A percentile compares a stretch with the other conserved stretches of the same genome.
phyloP scores from a whole-genome alignment of 2,329 filamentous ascomycete genomes.

The Aspergillus persii region DNA sequence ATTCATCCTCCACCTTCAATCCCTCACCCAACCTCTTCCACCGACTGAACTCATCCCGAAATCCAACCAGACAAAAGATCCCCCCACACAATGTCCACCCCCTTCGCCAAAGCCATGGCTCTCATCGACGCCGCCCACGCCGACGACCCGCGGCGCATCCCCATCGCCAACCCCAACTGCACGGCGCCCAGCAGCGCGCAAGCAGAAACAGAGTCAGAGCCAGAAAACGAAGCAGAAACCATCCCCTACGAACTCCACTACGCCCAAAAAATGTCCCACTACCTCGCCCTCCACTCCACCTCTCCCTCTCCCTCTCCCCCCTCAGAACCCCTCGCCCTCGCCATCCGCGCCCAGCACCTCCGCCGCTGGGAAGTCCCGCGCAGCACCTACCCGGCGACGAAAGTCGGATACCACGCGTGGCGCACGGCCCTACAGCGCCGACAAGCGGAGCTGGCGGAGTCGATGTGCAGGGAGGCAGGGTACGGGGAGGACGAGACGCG shows the following conservation, averaged over 20 bases:
- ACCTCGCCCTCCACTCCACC: constrained; percentile 58
- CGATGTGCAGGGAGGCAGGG: constrained; percentile 54
- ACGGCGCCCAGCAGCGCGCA: background rate
- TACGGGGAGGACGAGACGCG: constrained; percentile 55
- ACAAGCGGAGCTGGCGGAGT: constrained; percentile 60
- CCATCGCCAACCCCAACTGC: constrained; percentile 31
- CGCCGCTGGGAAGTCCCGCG: constrained; percentile 81
- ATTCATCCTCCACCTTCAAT: background rate
- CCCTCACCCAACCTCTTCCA: no score
- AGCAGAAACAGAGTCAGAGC: background rate
- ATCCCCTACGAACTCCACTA: constrained; percentile 80
- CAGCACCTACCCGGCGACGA: constrained; percentile 68
- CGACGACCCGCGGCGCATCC: constrained; percentile 53
- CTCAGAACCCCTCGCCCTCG: constrained; percentile 66
- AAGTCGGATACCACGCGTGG: constrained; percentile 77
- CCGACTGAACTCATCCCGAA: background rate
- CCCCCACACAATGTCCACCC: constrained; percentile 27
- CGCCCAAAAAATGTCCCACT: constrained; percentile 73
- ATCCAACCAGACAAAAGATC: background rate
- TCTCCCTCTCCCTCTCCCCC: constrained; percentile 49
- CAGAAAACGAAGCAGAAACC: constrained; percentile 5
- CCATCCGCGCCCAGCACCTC: constrained; percentile 82
- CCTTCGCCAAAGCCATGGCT: constrained; percentile 52
- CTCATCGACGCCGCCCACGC: constrained; percentile 73
- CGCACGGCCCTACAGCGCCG: constrained; percentile 70